These are phyloP conservation scores for Lathyrus oleraceus DNA, from an alignment of 306 rosid genomes.

Conservation along the genomic window DNA sequence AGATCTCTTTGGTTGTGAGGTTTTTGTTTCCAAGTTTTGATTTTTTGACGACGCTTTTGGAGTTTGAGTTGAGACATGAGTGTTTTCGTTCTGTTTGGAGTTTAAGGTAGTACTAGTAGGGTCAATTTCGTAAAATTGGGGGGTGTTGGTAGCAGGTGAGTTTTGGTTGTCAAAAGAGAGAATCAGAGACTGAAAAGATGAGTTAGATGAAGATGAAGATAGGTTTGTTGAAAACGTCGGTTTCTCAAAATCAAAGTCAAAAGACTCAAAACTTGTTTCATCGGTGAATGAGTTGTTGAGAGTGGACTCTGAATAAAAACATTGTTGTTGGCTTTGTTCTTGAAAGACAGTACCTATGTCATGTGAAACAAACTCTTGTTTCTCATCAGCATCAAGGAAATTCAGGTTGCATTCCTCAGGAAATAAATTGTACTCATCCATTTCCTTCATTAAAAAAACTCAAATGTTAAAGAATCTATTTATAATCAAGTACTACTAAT, in stretches of 20 bases:
- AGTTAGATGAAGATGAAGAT: constrained; percentile 48
- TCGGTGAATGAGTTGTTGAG: constrained; percentile 39
- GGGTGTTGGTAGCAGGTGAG: constrained; percentile 22
- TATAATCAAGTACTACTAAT: background rate
- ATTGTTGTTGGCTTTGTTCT: constrained; percentile 33
- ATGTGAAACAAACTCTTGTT: constrained; percentile 32
- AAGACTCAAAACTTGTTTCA: constrained; percentile 34
- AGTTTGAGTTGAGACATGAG: constrained; percentile 31
- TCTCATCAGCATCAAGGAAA: constrained; percentile 36
- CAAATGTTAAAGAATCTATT: background rate
- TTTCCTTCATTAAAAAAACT: constrained; percentile 37
- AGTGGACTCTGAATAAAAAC: constrained; percentile 45
- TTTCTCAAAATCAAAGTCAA: constrained; percentile 30
- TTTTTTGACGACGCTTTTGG: constrained; percentile 32
- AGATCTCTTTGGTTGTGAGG: constrained; percentile 45
- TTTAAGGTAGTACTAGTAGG: constrained; percentile 15
- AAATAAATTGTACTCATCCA: constrained; percentile 48
- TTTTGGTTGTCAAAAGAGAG: constrained; percentile 57
- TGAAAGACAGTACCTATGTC: constrained; percentile 40
- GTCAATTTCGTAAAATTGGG: constrained; percentile 30
- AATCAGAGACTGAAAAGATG: constrained; percentile 49
- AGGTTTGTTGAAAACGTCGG: constrained; percentile 22
- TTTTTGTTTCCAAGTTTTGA: constrained; percentile 36
- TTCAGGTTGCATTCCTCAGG: constrained; percentile 36
- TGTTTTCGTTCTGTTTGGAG: constrained; percentile 38